Evolutionary conservation across 306 rosid species (phyloP).

Genomic region (Pyrus betulifolia): DNA sequence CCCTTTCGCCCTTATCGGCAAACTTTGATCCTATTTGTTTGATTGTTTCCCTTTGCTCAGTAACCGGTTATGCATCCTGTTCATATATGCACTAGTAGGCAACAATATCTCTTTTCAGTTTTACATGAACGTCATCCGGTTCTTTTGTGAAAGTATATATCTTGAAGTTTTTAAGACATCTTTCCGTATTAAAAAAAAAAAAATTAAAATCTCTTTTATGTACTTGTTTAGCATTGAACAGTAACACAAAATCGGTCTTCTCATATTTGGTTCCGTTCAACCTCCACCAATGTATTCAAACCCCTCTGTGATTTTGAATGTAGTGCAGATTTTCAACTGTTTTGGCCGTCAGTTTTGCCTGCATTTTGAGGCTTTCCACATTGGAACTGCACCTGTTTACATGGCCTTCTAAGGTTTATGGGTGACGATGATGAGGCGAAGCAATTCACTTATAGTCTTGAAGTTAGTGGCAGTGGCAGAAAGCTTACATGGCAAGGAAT

Average conservation of each 20-base stretch:
- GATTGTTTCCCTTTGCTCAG: not conserved
- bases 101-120: not conserved
- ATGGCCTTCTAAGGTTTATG: conserved; percentile 58
- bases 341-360: conserved; percentile 48
- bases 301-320: not conserved
- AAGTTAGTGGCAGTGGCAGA: conserved; percentile 46
- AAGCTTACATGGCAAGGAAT: conserved; percentile 49
- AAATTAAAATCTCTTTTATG: too few relatives aligned
- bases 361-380: conserved; percentile 51
- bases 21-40: too few relatives aligned
- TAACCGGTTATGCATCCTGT: not conserved
- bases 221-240: not conserved
- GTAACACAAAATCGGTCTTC: not conserved
- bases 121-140: not conserved
- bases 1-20: too few relatives aligned
- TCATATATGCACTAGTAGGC: not conserved
- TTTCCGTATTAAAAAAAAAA: too few relatives aligned
- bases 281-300: not conserved
- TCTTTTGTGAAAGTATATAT: not conserved
- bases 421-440: conserved; percentile 52
- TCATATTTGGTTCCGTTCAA: not conserved
- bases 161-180: not conserved
- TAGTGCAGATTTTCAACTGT: conserved; percentile 45
- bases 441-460: conserved; percentile 42
- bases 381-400: conserved; percentile 48